Conservation (phyloP, 129 eudicot genomes). For the Flaveria linearis region DNA sequence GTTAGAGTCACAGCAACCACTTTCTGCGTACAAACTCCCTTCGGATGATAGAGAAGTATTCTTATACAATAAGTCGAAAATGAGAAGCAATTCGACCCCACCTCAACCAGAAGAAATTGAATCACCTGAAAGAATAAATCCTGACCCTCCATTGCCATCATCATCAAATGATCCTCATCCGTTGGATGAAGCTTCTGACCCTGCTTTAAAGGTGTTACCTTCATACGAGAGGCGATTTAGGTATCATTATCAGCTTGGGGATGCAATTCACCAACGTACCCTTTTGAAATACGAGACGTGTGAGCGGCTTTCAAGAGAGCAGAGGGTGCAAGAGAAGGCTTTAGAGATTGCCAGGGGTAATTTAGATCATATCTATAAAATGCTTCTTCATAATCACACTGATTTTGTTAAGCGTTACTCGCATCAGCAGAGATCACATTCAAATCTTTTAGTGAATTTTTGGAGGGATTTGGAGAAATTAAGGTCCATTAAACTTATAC, state of each 20-base stretch:
- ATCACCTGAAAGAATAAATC: constrained; percentile 40
- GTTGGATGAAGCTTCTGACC: constrained; percentile 84
- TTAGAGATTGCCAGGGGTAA: constrained; percentile 90
- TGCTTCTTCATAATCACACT: constrained; percentile 62
- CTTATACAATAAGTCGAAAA: constrained; percentile 69
- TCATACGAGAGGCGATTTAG: constrained; percentile 83
- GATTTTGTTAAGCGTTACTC: constrained; percentile 72
- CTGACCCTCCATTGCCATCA: constrained; percentile 58
- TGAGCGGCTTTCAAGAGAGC: constrained; percentile 66
- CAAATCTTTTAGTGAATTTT: constrained; percentile 61
- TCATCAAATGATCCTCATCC: constrained; percentile 66
- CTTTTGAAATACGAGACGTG: constrained; percentile 54
- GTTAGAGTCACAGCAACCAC: constrained; percentile 65
- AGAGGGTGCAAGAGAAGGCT: constrained; percentile 89
- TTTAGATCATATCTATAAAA: constrained; percentile 71
- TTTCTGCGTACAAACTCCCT: constrained; percentile 80
- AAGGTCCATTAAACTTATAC: constrained; percentile 62
- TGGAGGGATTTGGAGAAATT: constrained; percentile 74
- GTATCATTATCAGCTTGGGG: constrained; percentile 73
- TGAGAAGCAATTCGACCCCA: constrained; percentile 64
- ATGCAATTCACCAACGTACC: constrained; percentile 63
- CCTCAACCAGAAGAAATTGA: constrained; percentile 64
- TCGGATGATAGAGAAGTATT: constrained; percentile 74
- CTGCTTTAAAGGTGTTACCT: constrained; percentile 86
- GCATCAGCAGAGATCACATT: constrained; percentile 67